phyloP scores from a whole-genome alignment of 106 monocot species.

The Ottelia alismoides region DNA sequence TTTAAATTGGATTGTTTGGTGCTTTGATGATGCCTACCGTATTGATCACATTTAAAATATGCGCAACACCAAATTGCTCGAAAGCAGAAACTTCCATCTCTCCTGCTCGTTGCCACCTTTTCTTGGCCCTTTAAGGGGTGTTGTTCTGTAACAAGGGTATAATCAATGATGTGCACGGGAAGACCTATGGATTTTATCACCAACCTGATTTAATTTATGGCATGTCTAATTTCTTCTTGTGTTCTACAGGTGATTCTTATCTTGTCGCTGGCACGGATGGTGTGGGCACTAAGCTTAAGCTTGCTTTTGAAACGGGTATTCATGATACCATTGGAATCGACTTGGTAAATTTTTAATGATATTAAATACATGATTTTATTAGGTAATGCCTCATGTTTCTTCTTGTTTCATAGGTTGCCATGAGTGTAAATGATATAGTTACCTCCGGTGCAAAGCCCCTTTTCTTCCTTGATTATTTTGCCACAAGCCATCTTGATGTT shows the following conservation, averaged over 20 bases:
- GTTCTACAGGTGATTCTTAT: conserved; percentile 64
- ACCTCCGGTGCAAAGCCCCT: conserved; percentile 95
- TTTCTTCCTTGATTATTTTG: conserved; percentile 93
- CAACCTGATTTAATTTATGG: too few relatives aligned
- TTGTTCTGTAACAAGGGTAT: too few relatives aligned
- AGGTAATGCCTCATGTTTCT: conserved; percentile 1
- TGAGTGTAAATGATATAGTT: conserved; percentile 98
- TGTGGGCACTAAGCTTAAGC: conserved; percentile 93
- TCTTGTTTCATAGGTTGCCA: conserved; percentile 56
- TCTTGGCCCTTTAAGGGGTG: too few relatives aligned
- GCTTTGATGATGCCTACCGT: too few relatives aligned
- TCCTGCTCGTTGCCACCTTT: too few relatives aligned
- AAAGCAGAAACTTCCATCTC: too few relatives aligned
- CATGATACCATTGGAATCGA: conserved; percentile 97
- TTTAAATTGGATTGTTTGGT: too few relatives aligned
- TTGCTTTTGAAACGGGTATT: conserved; percentile 95
- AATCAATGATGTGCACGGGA: too few relatives aligned
- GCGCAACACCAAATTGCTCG: too few relatives aligned
- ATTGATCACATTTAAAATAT: too few relatives aligned
- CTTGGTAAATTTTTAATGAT: conserved; percentile 33
- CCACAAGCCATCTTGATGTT: conserved; percentile 84
- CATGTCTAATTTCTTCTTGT: background rate
- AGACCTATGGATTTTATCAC: too few relatives aligned
- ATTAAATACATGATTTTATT: background rate
- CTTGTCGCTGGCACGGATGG: conserved; percentile 98